A percentile compares a stretch with the other conserved stretches of the same genome.
phyloP scores from a whole-genome alignment of 179 eudicot species.

The Silene vulgaris region DNA sequence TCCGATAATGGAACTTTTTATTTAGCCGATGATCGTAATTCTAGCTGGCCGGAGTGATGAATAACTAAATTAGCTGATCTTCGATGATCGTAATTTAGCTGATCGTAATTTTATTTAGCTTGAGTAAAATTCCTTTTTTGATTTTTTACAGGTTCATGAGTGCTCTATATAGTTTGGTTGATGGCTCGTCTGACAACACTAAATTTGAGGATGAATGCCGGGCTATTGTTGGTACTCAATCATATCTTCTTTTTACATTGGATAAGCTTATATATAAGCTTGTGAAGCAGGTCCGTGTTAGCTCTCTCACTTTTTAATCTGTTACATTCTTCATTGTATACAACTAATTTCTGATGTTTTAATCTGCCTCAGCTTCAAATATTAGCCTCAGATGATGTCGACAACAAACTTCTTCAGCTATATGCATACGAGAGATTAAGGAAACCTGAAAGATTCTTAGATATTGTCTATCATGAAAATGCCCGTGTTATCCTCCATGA shows the following conservation, averaged over 20 bases:
- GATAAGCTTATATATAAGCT: constrained; percentile 81
- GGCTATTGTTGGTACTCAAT: constrained; percentile 78
- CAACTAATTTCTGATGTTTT: background rate
- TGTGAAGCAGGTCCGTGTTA: constrained; percentile 64
- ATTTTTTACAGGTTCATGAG: constrained; percentile 57
- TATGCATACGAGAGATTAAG: constrained; percentile 80
- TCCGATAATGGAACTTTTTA: constrained; percentile 7
- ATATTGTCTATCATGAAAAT: constrained; percentile 66
- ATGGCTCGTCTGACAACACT: constrained; percentile 76
- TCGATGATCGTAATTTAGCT: too few species aligned
- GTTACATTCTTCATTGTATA: constrained; percentile 4
- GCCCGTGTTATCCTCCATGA: constrained; percentile 73
- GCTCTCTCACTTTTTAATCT: constrained; percentile 10
- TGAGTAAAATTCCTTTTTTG: constrained; percentile 5
- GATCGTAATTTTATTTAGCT: background rate
- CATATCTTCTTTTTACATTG: constrained; percentile 77
- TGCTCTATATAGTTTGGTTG: constrained; percentile 66
- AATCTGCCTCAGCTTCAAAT: constrained; percentile 55
- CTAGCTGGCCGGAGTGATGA: background rate
- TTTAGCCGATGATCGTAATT: constrained; percentile 9
- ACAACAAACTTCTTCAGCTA: constrained; percentile 67
- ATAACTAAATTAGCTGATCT: too few species aligned
- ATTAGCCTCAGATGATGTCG: constrained; percentile 67
- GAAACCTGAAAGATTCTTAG: constrained; percentile 49
- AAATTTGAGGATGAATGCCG: constrained; percentile 96